Evolutionary conservation across 2,329 filamentous ascomycete genomes (phyloP), one percentile per base, ranked within the genome.

Genomic region (Scedosporium apiospermum): DNA sequence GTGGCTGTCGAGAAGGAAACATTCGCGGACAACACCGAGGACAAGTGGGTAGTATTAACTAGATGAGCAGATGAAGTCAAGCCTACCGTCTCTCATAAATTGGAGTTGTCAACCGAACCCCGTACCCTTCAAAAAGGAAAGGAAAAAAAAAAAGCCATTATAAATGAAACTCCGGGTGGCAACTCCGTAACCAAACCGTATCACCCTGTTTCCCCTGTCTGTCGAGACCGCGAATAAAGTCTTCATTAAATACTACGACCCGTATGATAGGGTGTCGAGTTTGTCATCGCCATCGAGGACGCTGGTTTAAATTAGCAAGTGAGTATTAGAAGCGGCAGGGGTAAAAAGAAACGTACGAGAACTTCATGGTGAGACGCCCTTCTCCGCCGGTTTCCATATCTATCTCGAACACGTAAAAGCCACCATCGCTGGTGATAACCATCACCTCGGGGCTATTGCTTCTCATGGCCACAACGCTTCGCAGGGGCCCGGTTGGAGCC

Each of bases 391-490:
- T 90, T 68, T 96, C 93, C 79, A 99, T 85, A 72, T 99, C 93
- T 62, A 99, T 92, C 67, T 91, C 93, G 75, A 93, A 99, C 34
- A 98, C 89, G 69, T 95, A 96, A 71, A 97, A 98, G 26, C 88
- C 88, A 9, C 95, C 95, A 72, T 99, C 95, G 68, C 89, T 97
- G 0, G 95, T 99, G 14, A 97, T 93, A 0, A 98, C 91, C 93
- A 99, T 98, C 58, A 99, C 90, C 70, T 98, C 93, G 0, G 95
- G 95, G 27, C 90, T 93, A 71, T 88, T 96, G 70, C 88, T 95
- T 72, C 91, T 96, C 88, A 99, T 96, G 7, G 95, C 93, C 53
- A 99, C 95, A n/a, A 99, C 93, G 67, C 91, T 96, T 67, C 90
- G 82, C 49, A 96, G 75, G 0, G 90, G 87, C 4, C 61, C 61